Evolutionary conservation across 306 rosid species (phyloP), one percentile per base, ranked within the genome.

Genomic region (Sicyos baderoa): DNA sequence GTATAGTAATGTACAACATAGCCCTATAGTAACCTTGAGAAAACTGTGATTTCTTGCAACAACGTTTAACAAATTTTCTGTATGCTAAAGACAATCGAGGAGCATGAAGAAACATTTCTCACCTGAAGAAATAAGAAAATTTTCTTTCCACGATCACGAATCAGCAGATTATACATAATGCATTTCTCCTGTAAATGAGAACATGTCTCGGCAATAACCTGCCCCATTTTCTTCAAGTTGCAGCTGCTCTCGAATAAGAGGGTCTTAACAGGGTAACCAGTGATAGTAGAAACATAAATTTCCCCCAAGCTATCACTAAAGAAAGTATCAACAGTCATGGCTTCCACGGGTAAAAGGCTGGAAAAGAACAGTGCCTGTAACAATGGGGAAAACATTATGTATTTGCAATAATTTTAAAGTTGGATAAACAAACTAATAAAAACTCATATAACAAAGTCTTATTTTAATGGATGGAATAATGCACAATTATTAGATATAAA

Each of bases 281-380:
- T 35, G 67, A 81, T 66, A 13, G 58, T 50, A 18, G 81, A 77
- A 29, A 81, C 66, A n/a, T 12, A n/a, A 44, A 77, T 55, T 40
- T 52, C 66, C 60, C 68, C 23, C 73, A 14, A 18, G 61, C 73
- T 59, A 29, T 71, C 48, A 1, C 74, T 59, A 21, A 62, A 81
- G 60, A 77, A 21, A 10, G 76, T 44, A 74, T 74, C 72, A 45
- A 71, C 72, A 42, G 76, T 59, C 73, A 71, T 77, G 62, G 75
- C 58, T 74, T 81, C 84, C 13, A 81, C 79, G 51, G 84, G 79
- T 42, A 81, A 77, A 70, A 75, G 81, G 74, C 57, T 64, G 32
- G 80, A 77, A 66, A 81, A 77, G 74, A 77, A 74, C 62, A 78
- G 75, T 11, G 79, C 84, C 84, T 80, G 79, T 75, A 73, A 15